These are phyloP conservation scores for Scopulariopsis brevicaulis DNA, from an alignment of 2,329 filamentous ascomycete species.

Conservation along the genomic window DNA sequence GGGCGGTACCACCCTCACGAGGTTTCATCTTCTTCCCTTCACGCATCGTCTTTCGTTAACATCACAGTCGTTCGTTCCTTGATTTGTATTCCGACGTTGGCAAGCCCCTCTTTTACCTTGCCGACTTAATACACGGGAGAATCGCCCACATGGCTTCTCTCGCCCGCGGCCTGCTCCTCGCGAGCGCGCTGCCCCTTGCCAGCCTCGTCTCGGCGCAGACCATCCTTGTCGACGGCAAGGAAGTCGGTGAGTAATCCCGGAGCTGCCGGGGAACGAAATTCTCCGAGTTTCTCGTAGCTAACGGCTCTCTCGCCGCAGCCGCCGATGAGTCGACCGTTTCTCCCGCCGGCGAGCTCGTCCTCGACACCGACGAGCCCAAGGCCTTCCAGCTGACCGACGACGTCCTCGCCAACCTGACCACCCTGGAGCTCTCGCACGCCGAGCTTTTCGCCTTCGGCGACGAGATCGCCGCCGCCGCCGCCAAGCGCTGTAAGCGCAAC, in stretches of 20 bases:
- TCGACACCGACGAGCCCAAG: background rate
- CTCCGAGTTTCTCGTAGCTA: background rate
- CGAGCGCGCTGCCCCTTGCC: slow-evolving; percentile 1
- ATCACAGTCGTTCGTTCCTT: background rate
- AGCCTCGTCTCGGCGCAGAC: slow-evolving; percentile 1
- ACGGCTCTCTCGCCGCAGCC: background rate
- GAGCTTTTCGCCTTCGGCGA: slow-evolving; percentile 20
- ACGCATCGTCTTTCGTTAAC: background rate
- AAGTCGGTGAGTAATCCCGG: slow-evolving; percentile 1
- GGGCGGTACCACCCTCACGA: too few relatives aligned
- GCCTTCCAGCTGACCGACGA: slow-evolving; percentile 21
- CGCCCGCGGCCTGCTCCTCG: background rate
- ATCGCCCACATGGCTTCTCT: slow-evolving; percentile 1
- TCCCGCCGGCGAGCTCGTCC: slow-evolving; percentile 2
- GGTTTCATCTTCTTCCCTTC: too few relatives aligned
- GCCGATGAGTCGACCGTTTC: background rate
- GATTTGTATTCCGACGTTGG: background rate
- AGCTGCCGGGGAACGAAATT: background rate
- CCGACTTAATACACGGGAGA: background rate
- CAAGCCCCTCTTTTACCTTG: slow-evolving; percentile 4
- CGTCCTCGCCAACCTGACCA: slow-evolving; percentile 18
- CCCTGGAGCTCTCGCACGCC: slow-evolving; percentile 17
- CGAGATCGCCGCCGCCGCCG: slow-evolving; percentile 1
- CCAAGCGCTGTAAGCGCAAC: background rate
- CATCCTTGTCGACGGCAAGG: background rate